Evolutionary conservation across 805 yeast genomes (phyloP).

Genomic region (Zygoascus biomembranicola): DNA sequence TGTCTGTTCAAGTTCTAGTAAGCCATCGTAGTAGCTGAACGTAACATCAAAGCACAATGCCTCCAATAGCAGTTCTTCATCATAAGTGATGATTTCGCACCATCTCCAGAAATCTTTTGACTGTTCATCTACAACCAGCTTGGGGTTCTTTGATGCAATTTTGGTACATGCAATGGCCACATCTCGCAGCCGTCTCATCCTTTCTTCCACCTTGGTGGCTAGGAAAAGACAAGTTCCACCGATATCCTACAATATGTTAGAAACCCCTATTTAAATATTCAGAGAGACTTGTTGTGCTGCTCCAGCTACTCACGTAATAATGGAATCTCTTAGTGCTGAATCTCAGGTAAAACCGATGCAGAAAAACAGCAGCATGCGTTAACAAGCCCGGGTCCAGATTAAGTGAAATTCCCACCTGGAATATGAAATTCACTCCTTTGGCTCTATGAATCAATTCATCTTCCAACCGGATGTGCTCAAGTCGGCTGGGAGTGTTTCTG

Average conservation of each 20-base stretch:
- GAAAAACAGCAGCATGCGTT: slow-evolving; percentile 40
- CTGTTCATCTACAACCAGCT: slow-evolving; percentile 35
- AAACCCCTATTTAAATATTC: neutral
- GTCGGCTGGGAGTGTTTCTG: slow-evolving; percentile 20
- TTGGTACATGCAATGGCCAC: slow-evolving; percentile 42
- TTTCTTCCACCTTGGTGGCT: slow-evolving; percentile 48
- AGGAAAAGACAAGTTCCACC: slow-evolving; percentile 45
- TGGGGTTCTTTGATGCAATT: slow-evolving; percentile 37
- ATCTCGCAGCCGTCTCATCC: slow-evolving; percentile 40
- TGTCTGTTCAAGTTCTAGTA: neutral
- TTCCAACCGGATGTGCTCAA: slow-evolving; percentile 7
- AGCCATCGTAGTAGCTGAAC: slow-evolving; percentile 2
- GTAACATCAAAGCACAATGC: slow-evolving; percentile 41
- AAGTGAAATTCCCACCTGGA: slow-evolving; percentile 36
- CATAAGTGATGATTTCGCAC: slow-evolving; percentile 39
- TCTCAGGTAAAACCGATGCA: slow-evolving; percentile 47
- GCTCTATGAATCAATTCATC: slow-evolving; percentile 36
- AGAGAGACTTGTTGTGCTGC: neutral
- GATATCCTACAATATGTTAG: slow-evolving; percentile 26
- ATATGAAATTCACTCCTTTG: slow-evolving; percentile 42
- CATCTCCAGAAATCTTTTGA: slow-evolving; percentile 43
- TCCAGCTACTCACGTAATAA: slow-evolving; percentile 25
- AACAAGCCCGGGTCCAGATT: slow-evolving; percentile 30
- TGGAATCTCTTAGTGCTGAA: slow-evolving; percentile 36
- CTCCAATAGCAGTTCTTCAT: slow-evolving; percentile 39